Base-by-base conservation (phyloP, 345 rosid genomes). In the Eucalyptus victrix region DNA sequence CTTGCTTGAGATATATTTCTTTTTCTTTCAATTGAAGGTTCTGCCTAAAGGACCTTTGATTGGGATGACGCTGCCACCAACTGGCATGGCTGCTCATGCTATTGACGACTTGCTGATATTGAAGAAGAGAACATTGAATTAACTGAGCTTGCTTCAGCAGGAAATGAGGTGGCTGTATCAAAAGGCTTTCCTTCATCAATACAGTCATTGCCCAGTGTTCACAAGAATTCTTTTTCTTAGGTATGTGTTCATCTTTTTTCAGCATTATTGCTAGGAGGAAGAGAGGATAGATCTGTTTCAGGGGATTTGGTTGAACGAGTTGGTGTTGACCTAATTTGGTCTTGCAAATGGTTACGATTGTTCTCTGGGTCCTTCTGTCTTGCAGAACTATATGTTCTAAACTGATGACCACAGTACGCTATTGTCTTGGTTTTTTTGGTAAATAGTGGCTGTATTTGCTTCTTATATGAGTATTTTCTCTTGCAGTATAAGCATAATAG, bases 1-100 rank as follows among this genome's bases (percentile, higher is more conserved):
- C 4, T 12, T 72, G 81, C 81, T 72, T 6, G 14, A 34, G 26
- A 72, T 34, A 44, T 65, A 19, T 40, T 67, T 34, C 51, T 47
- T 69, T 42, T 88, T 67, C 37, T 88, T 49, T 30, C 49, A 60
- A 69, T 80, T 76, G 50, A 80, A 40, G 34, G 47, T 50, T 50
- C 50, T 81, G 30, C 45, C 81, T 37, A 72, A 72, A 72, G 45
- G 81, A 37, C 81, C 4, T 24, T 7, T 72, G 45, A 72, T 13
- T 19, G 81, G 81, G 45, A 72, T 19, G 81, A 72, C 81, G 6
- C 21, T 93, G 85, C 95, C 97, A 51, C 92, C 96, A 76, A 94
- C 96, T 17, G 91, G 97, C 92, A 95, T 96, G 95, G 97, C 97
- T 91, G 97, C 96, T 87, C 94, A 91, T 30, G 95, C 92, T n/a